Base-by-base conservation (phyloP, 1,284 basidiomycete genomes). In the Malassezia arunalokei region DNA sequence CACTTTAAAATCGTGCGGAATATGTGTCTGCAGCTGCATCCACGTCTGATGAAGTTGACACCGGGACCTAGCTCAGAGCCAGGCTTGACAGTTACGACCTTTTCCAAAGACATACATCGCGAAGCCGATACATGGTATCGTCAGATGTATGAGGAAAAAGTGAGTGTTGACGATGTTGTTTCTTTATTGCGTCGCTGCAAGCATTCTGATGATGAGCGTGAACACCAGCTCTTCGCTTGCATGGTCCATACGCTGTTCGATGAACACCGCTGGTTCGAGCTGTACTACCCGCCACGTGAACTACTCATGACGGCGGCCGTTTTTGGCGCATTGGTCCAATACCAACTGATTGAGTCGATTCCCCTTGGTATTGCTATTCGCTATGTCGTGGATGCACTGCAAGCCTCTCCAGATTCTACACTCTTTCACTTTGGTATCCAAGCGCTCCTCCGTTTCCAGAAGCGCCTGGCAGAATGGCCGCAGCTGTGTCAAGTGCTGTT, bases 231-330 rank as follows among this genome's bases (percentile, higher is more conserved):
- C 55, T 95, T 98, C 72, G 94, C 91, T 11, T 96, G 91, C 80
- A 92, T 95, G 82, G 83, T 98, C 47, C 91, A 96, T 77, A 94
- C 95, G 77, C 82, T 99, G 49, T 98, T 99, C 75, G 94, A 98
- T 81, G 94, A 99, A 78, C 95, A 95, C 81, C 90, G 91, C 71
- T 98, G 95, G 79, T 95, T 98, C 81, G 88, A 94, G 73, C 86
- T 87, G 58, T 66, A 71, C 47, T 92, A 99, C 70, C 94, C 94
- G 12, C 80, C 86, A 29, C 86, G 89, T 58, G 90, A 98, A 76
- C 80, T 98, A 43, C 83, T 84, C 40, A 90, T 98, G 83, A 98
- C 94, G 0, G 94, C 87, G 44, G 86, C 89, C 66, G 81, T 99
- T 32, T 98, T 98, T 65, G 94, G 94, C 39, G 90, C 89, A 20